Evolutionary conservation across 345 rosid genomes (phyloP), one percentile per base, ranked within the genome.

Genomic region (Acer campestre): DNA sequence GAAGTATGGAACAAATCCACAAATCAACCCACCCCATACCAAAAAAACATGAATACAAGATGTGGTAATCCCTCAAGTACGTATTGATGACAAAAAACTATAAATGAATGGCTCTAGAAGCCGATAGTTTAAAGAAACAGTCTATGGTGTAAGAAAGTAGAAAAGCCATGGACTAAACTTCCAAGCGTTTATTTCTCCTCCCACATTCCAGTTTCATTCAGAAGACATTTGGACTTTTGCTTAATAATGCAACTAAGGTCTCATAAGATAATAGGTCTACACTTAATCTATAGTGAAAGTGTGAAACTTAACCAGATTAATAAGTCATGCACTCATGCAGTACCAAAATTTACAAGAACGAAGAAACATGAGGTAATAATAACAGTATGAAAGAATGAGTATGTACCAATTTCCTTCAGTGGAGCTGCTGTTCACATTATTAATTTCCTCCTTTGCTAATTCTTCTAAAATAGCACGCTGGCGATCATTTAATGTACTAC

Each of bases 391-490:
- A 63, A 62, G 70, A 76, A 59, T 11, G 56, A 69, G 9, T 58
- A 59, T 97, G 83, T 84, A 93, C 98, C 94, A 88, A 73, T 84
- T 90, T 80, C 89, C 94, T 78, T 80, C 87, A 49, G 29, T 7
- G 67, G 77, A 78, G 31, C 81, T 75, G 18, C 66, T 78, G 51
- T 80, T 84, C 72, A 90, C 93, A 77, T 77, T 86, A 58, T 86
- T 70, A 71, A 92, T 86, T 86, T 95, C 98, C 87, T 95, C 99
- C 86, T 80, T 74, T 7, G 94, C 93, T 80, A 93, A 84, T 84
- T 95, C 98, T 86, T 95, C 99, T 77, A 95, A 80, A 66, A 95
- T 89, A 65, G 89, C 89, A 13, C 86, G 91, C 77, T 93, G 98
- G 38, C 90, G 92, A 63, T 91, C 92, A 84, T 91, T 93, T 77